Evolutionary conservation across 208 protist genomes (phyloP).

Genomic region (Kentomonas sorsogonicus): DNA sequence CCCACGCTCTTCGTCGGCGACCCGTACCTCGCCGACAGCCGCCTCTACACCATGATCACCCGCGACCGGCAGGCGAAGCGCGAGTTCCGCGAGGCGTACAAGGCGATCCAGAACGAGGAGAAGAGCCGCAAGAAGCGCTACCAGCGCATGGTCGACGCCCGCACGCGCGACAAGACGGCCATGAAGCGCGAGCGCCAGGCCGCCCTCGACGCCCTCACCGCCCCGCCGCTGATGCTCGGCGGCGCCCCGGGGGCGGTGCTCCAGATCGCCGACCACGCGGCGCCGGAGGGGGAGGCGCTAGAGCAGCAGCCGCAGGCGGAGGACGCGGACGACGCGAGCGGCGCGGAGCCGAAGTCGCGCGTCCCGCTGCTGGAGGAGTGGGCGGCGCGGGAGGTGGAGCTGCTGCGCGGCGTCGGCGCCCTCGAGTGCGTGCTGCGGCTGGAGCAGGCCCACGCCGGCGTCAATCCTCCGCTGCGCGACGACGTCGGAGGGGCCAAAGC

Average conservation of each 20-base stretch:
- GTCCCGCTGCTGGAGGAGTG: not conserved
- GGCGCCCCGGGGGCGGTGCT: slow-evolving; percentile 14
- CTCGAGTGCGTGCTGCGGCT: slow-evolving; percentile 81
- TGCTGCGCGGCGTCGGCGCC: slow-evolving; percentile 62
- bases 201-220: slow-evolving; percentile 55
- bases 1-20: slow-evolving; percentile 80
- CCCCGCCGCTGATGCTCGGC: no score
- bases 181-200: slow-evolving; percentile 88
- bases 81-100: slow-evolving; percentile 68
- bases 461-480: slow-evolving; percentile 2
- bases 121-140: slow-evolving; percentile 67
- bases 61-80: slow-evolving; percentile 77
- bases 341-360: not conserved
- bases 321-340: not conserved
- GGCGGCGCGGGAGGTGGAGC: slow-evolving; percentile 26
- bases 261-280: slow-evolving; percentile 2
- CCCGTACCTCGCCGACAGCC: slow-evolving; percentile 70
- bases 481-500: slow-evolving; percentile 9
- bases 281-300: not conserved
- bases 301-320: not conserved
- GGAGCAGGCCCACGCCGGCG: slow-evolving; percentile 38
- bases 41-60: slow-evolving; percentile 90
- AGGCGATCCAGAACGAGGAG: slow-evolving; percentile 78
- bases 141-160: slow-evolving; percentile 61
- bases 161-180: slow-evolving; percentile 55